Evolutionary conservation across 805 yeast species (phyloP).

Genomic region (Candida wancherniae): DNA sequence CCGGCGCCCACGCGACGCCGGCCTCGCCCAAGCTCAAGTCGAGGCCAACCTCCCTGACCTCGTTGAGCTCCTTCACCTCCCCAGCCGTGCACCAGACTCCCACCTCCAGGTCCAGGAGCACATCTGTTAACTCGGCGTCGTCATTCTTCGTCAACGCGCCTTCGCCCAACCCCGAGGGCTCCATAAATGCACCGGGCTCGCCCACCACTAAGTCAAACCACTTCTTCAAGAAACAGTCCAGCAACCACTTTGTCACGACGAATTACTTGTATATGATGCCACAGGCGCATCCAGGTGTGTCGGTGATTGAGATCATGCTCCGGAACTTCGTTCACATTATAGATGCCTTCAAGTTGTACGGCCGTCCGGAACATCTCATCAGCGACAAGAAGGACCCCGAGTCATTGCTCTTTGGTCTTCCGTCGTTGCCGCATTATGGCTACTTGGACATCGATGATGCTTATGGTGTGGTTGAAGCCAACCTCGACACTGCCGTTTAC

Average conservation of each 20-base stretch:
- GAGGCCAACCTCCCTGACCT: conserved; percentile 17
- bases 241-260: conserved; percentile 27
- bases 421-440: conserved; percentile 65
- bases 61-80: conserved; percentile 16
- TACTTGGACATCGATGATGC: conserved; percentile 40
- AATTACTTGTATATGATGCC: conserved; percentile 64
- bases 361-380: conserved; percentile 67
- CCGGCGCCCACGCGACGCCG: not conserved
- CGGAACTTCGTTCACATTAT: conserved; percentile 64
- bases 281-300: conserved; percentile 65
- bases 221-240: conserved; percentile 27
- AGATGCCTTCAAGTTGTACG: conserved; percentile 68
- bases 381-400: conserved; percentile 65
- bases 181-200: conserved; percentile 2
- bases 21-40: conserved; percentile 15
- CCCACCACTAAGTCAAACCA: conserved; percentile 6
- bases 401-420: conserved; percentile 70
- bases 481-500: conserved; percentile 16
- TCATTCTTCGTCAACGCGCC: conserved; percentile 30
- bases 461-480: conserved; percentile 15
- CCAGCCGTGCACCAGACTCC: conserved; percentile 6
- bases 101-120: conserved; percentile 18
- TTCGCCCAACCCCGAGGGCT: conserved; percentile 15
- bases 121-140: conserved; percentile 22
- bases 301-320: conserved; percentile 67